Conservation (phyloP, 768 basidiomycete genomes). For the Rhodocollybia butyracea region DNA sequence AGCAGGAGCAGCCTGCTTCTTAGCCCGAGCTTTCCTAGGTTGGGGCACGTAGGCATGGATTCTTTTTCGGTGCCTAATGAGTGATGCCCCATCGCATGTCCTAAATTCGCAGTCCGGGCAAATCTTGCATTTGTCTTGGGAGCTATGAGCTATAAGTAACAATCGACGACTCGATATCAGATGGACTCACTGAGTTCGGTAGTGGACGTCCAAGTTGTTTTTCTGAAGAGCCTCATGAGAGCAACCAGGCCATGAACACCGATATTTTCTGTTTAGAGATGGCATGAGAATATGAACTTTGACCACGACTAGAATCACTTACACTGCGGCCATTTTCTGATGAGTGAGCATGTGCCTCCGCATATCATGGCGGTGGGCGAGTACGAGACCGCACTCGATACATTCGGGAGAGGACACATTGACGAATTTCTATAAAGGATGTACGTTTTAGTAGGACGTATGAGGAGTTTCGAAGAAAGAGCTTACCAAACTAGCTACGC, state of each 20-base stretch:
- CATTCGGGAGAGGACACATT: background rate
- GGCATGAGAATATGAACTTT: background rate
- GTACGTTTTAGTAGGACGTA: background rate
- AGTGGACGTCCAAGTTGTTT: slow-evolving; percentile 1
- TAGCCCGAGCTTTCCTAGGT: background rate
- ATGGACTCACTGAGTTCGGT: slow-evolving; percentile 1
- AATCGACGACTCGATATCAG: background rate
- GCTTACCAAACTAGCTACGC: background rate
- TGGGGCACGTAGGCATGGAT: slow-evolving; percentile 4
- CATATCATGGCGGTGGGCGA: background rate
- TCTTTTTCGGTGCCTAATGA: slow-evolving; percentile 5
- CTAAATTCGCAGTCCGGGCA: slow-evolving; percentile 6
- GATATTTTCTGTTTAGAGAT: background rate
- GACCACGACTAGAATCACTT: background rate
- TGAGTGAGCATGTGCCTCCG: background rate
- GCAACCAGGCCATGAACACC: slow-evolving; percentile 1
- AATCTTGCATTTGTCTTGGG: background rate
- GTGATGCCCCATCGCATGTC: slow-evolving; percentile 2
- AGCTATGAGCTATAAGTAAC: background rate
- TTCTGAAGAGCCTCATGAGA: background rate
- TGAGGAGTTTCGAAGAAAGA: background rate
- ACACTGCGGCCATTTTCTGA: background rate
- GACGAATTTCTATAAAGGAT: background rate
- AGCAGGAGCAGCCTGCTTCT: background rate
- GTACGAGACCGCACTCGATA: background rate